Conservation (phyloP, 768 basidiomycete species). For the button mushroom (Agaricus bisporus) region DNA sequence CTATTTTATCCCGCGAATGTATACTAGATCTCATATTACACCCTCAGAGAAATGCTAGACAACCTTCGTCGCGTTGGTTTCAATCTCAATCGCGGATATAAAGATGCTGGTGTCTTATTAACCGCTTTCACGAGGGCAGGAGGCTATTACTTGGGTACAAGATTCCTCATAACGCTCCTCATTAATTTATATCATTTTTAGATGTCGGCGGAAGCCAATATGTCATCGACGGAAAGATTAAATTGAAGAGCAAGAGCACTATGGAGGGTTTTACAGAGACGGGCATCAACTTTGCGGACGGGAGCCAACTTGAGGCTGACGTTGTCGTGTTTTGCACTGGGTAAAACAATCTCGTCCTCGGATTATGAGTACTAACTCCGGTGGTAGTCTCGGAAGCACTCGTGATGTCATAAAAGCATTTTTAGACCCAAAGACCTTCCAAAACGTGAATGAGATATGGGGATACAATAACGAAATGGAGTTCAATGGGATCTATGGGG, state of each 20-base stretch:
- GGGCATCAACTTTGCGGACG: conserved; percentile 40
- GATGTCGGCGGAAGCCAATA: conserved; percentile 50
- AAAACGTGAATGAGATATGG: conserved; percentile 48
- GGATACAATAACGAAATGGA: conserved; percentile 61
- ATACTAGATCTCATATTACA: background rate
- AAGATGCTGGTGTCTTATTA: conserved; percentile 9
- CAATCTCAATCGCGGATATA: conserved; percentile 10
- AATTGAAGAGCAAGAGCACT: conserved; percentile 49
- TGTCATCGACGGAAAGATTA: conserved; percentile 61
- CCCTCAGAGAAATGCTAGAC: conserved; percentile 5
- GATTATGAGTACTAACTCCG: conserved; percentile 15
- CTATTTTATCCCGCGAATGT: background rate
- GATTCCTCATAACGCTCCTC: background rate
- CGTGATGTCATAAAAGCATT: conserved; percentile 31
- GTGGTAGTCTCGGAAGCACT: conserved; percentile 36
- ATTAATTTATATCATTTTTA: conserved; percentile 13
- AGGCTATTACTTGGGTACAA: conserved; percentile 13
- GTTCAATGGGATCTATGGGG: conserved; percentile 35
- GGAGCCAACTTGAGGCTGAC: conserved; percentile 37
- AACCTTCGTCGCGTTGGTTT: conserved; percentile 12
- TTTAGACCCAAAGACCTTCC: conserved; percentile 35
- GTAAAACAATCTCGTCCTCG: conserved; percentile 44
- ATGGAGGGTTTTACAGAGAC: conserved; percentile 36
- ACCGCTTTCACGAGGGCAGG: conserved; percentile 8
- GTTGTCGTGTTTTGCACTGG: conserved; percentile 17